phyloP scores from a whole-genome alignment of 106 monocot genomes.

The Agapanthus africanus region DNA sequence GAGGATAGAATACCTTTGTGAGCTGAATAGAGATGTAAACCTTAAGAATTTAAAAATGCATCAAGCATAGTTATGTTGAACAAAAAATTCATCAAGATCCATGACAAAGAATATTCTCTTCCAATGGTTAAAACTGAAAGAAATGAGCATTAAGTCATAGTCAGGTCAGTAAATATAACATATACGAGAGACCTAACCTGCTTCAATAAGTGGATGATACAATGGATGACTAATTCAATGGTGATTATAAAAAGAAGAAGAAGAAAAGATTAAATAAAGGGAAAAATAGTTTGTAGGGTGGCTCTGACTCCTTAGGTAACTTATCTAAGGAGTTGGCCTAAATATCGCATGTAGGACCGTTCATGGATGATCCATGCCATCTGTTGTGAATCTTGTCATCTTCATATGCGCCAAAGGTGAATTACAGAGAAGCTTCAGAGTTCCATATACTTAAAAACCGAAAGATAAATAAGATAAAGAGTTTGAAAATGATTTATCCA shows the following conservation, averaged over 20 bases:
- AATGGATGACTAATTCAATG: not conserved
- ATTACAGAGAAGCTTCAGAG: too few species aligned
- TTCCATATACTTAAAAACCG: too few species aligned
- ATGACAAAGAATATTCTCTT: not conserved
- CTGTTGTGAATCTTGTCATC: not conserved
- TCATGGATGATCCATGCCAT: not conserved
- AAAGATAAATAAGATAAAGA: too few species aligned
- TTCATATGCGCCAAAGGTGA: too few species aligned
- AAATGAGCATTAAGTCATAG: not conserved
- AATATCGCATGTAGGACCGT: not conserved
- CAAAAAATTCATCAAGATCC: not conserved
- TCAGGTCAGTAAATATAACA: not conserved
- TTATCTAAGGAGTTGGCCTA: not conserved
- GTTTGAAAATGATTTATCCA: too few species aligned
- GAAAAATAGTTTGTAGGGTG: not conserved
- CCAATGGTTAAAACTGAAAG: not conserved
- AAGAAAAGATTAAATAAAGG: not conserved
- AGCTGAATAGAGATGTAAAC: not conserved
- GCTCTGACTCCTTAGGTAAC: not conserved
- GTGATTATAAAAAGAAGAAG: too few species aligned
- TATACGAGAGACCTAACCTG: not conserved
- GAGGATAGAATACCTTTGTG: not conserved
- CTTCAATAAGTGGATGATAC: not conserved
- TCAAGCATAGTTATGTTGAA: not conserved
- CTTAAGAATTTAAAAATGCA: not conserved